Base-by-base conservation (phyloP, 1,284 basidiomycete species). In the Pascua sp. region DNA sequence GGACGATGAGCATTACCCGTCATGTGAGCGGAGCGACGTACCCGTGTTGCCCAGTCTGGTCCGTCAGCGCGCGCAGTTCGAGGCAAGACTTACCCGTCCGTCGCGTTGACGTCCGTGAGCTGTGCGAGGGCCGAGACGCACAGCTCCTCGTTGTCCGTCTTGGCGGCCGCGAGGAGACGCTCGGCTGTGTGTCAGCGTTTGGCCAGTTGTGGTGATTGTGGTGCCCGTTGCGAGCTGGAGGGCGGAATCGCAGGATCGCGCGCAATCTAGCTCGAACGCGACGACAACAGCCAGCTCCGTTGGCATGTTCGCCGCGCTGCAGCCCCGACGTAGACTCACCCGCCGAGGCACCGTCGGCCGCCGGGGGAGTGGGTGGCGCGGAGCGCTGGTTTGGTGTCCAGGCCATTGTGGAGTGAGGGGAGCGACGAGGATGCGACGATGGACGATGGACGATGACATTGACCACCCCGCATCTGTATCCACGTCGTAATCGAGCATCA, bases 31-130 rank as follows among this genome's bases (percentile, higher is more conserved):
- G 7, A 32, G 48, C 37, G 42, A 63, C 74, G 60, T 70, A 84
- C 85, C 84, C 64, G 87, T 89, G 72, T 89, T 88, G 55, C 88
- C 87, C 64, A 89, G 71, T 17, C 87, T 89, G 68, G 51, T 52
- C 42, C 45, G 59, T 60, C 49, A 54, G 57, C 52, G n/a, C 16
- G 36, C 15, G 15, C 44, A 18, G n/a, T 18, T 13, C 32, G 15
- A 10, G 24, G 42, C 32, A 7, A 40, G n/a, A 79, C 85, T 61
- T 63, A 89, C 88, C 88, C 88, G 70, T 91, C 89, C 66, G 81
- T 80, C 64, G 80, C 84, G 73, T 92, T 92, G 61, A 91, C 86
- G 70, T 91, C 84, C 62, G 80, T 81, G 47, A 83, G 66, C 39
- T 84, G 78, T 47, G 67, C 62, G 55, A 90, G 82, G 7, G 88